Conservation (phyloP, 2,329 filamentous ascomycete species). For the Fusarium austroafricanum region DNA sequence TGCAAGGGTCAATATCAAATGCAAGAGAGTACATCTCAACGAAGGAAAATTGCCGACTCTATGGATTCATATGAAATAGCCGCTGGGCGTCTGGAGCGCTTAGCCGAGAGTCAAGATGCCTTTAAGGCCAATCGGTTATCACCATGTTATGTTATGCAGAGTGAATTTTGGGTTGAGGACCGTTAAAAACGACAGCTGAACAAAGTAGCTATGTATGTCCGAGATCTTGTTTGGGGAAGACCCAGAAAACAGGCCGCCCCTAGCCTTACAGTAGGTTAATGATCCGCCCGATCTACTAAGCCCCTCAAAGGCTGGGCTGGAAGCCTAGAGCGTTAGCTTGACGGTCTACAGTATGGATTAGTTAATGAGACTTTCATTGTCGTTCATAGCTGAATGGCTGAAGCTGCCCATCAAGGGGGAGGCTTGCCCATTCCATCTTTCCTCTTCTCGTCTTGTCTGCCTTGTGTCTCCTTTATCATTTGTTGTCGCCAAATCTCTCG, state of each 20-base stretch:
- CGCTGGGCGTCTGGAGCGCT: constrained; percentile 8
- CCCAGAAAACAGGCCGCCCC: constrained; percentile 18
- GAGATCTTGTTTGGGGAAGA: constrained; percentile 8
- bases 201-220: not conserved
- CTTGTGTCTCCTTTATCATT: constrained; percentile 2
- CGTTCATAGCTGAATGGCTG: constrained; percentile 33
- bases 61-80: not conserved
- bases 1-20: not conserved
- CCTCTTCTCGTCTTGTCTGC: constrained; percentile 1
- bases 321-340: constrained; percentile 9
- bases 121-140: not conserved
- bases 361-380: constrained; percentile 3
- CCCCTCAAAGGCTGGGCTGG: constrained; percentile 17
- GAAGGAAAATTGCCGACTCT: not conserved
- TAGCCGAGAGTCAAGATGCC: not conserved
- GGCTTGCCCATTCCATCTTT: constrained; percentile 21
- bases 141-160: not conserved
- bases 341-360: not conserved
- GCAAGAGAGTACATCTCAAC: not conserved
- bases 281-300: constrained; percentile 6
- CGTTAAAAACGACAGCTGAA: constrained; percentile 7
- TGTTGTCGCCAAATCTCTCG: constrained; percentile 4
- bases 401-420: constrained; percentile 27
- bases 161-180: constrained; percentile 1
- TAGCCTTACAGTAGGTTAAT: constrained; percentile 29